Evolutionary conservation across 129 eudicot species (phyloP), one percentile per base, ranked within the genome.

Genomic region (Apium graveolens): DNA sequence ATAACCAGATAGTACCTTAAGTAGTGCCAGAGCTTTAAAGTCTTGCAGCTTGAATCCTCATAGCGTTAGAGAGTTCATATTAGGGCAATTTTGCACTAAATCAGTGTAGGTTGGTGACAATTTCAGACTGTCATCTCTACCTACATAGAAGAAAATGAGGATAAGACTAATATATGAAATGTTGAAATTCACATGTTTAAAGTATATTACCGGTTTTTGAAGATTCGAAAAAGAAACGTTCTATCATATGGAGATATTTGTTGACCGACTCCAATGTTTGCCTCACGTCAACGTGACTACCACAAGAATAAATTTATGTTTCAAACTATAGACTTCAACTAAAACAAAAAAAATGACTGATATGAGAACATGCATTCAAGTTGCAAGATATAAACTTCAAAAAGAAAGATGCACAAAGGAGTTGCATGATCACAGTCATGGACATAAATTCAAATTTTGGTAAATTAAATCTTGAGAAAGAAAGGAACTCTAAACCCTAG

Each of bases 31-130:
- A 21, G 87, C 90, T 82, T 87, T 88, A 80, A 60, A 66, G 85
- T 93, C 98, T 80, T 87, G 96, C 80, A 93, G 77, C 82, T 90
- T 93, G 75, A 93, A 88, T 78, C 98, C 98, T 80, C 94, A 84
- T 17, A 93, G 89, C 81, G 98, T 93, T 73, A 93, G 76, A 76
- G 89, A 85, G 70, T 89, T 82, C 79, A 93, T 65, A 37, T 84
- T 44, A 17, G 98, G 93, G 83, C 98, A 93, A 79, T 85, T 93
- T 46, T 72, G 81, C 81, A 90, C 94, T 16, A 93, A 86, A 63
- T 93, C 96, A 80, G 66, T 80, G 88, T 96, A 93, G 63, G 96
- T 90, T 70, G 92, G 89, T 49, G 60, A 43, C 80, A 81, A 74
- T 83, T 89, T 87, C 82, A 93, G 84, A 81, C 90, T 89, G 82